Evolutionary conservation across 768 basidiomycete genomes (phyloP), one percentile per base, ranked within the genome.

Genomic region (Pholiota conissans): DNA sequence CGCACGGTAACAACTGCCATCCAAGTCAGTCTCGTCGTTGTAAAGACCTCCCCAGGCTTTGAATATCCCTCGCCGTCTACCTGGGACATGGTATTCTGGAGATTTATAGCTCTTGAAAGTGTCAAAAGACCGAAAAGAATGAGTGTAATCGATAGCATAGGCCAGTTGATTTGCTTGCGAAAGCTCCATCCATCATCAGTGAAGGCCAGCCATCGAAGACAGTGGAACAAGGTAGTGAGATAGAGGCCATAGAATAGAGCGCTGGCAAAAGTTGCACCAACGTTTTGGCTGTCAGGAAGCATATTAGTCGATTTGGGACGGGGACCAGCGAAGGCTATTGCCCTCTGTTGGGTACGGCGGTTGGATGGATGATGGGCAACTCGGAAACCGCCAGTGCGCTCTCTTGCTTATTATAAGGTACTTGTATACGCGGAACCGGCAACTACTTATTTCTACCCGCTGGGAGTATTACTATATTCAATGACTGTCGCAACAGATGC

Each of bases 131-230:
- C 8, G 20, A 27, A 54, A 18, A 59, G 30, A 3, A 29, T 10
- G n/a, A 59, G n/a, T 2, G 58, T 59, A 24, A 49, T 22, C 7
- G 29, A 10, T 8, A 59, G 47, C 35, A 55, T 49, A 10, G 46
- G 37, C 58, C 58, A 59, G n/a, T 32, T 48, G 24, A 59, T 59
- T n/a, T 26, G 8, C 14, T 55, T 39, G 14, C 29, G 24, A 3
- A 50, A 37, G 28, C 42, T 55, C 58, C 58, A 59, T 5, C 58
- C 58, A 11, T 59, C 52, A 35, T 59, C 52, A 6, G 48, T 54
- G 46, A 59, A 59, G 13, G 55, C 9, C 20, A 59, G 53, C 58
- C 58, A 59, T 20, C 58, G 58, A 24, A 59, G 24, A 27, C 52
- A 54, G 27, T 59, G 52, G 13, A 45, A 28, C 7, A 59, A 16